Percentiles rank a stretch among this genome's conserved stretches.
Conservation (phyloP, 169 alveolate genomes). For the Cryptosporidium parvum region DNA sequence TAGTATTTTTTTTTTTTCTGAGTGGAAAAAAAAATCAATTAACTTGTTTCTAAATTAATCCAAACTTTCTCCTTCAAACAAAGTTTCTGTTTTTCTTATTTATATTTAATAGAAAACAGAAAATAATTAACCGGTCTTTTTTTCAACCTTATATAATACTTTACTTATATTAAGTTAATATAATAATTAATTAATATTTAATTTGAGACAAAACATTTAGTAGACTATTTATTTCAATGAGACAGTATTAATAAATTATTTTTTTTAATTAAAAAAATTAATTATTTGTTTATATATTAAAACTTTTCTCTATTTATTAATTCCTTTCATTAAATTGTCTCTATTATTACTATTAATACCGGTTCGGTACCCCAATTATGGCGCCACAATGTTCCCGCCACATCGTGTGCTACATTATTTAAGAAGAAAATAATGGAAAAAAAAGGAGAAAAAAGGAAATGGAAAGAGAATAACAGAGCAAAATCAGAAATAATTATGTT, state of each 20-base stretch:
- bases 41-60: conserved; percentile 5
- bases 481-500: neutral
- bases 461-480: neutral
- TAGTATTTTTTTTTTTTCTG: neutral
- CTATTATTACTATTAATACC: neutral
- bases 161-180: neutral
- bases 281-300: neutral
- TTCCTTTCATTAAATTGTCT: neutral
- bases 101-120: neutral
- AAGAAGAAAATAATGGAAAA: neutral
- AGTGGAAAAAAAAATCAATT: neutral
- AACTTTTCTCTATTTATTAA: neutral
- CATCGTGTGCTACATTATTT: neutral
- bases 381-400: neutral
- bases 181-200: neutral
- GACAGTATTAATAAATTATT: neutral
- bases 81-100: neutral
- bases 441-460: neutral
- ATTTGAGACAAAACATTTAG: neutral
- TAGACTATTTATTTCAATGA: neutral
- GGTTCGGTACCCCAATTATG: neutral
- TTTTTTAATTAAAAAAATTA: no score
- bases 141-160: neutral
- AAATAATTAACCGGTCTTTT: conserved; percentile 7
- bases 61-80: neutral